Percentiles rank a stretch among this genome's conserved stretches.
These are phyloP conservation scores for Fusarium domesticum DNA, from an alignment of 2,329 filamentous ascomycete species.

Conservation along the genomic window DNA sequence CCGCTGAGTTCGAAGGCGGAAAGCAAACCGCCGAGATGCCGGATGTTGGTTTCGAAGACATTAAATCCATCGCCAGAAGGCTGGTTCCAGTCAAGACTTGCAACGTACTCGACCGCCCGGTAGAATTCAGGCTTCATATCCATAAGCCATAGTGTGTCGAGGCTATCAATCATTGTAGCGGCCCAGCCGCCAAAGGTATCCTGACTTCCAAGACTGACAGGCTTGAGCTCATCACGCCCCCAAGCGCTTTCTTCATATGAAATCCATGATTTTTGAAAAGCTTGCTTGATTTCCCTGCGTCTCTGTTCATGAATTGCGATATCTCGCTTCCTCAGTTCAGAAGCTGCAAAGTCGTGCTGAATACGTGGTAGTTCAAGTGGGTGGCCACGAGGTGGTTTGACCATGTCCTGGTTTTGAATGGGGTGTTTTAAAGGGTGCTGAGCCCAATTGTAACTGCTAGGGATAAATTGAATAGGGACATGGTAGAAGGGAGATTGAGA, in stretches of 20 bases:
- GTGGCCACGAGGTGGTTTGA: slow-evolving; percentile 10
- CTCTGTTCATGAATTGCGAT: slow-evolving; percentile 6
- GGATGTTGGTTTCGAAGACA: slow-evolving; percentile 66
- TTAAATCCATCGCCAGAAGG: slow-evolving; percentile 48
- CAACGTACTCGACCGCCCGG: slow-evolving; percentile 54
- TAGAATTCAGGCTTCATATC: slow-evolving; percentile 61
- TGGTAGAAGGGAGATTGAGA: slow-evolving; percentile 1
- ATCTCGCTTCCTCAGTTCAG: slow-evolving; percentile 13
- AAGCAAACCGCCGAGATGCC: slow-evolving; percentile 64
- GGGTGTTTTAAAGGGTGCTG: slow-evolving; percentile 13
- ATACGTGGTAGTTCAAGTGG: slow-evolving; percentile 17
- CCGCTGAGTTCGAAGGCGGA: slow-evolving; percentile 65
- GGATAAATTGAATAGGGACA: slow-evolving; percentile 13
- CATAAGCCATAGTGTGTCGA: slow-evolving; percentile 68
- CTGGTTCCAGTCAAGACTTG: slow-evolving; percentile 45
- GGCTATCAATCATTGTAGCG: slow-evolving; percentile 58
- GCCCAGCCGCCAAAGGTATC: slow-evolving; percentile 62
- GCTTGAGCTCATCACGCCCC: slow-evolving; percentile 58
- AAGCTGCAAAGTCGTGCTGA: slow-evolving; percentile 20
- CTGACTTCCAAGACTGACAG: slow-evolving; percentile 46
- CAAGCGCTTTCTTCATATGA: slow-evolving; percentile 60
- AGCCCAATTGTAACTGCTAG: slow-evolving; percentile 25
- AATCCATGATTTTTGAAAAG: slow-evolving; percentile 53
- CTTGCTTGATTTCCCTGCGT: slow-evolving; percentile 42
- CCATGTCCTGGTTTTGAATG: slow-evolving; percentile 10